Evolutionary conservation across 345 rosid genomes (phyloP).

Genomic region (Excoecaria cochinchinensis): DNA sequence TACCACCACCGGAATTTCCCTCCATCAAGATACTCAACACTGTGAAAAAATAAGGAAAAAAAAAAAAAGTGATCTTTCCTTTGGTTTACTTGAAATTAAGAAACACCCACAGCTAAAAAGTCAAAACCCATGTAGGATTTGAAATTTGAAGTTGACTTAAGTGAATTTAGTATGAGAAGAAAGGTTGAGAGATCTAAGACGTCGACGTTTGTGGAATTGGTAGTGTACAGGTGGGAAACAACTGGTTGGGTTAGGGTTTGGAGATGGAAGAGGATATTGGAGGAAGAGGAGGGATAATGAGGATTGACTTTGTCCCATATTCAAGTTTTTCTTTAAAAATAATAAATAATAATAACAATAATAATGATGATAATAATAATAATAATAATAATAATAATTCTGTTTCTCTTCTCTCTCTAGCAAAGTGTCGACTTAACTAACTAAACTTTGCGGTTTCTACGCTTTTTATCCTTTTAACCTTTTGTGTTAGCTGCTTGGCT

Average conservation of each 20-base stretch:
- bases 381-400: too few relatives aligned
- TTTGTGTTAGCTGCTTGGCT: too few relatives aligned
- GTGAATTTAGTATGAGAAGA: not conserved
- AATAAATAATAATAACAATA: too few relatives aligned
- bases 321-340: not conserved
- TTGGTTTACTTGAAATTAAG: not conserved
- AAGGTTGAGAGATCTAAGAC: slow-evolving; percentile 16
- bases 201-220: not conserved
- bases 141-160: not conserved
- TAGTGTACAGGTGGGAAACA: not conserved
- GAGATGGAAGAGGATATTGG: not conserved
- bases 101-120: too few relatives aligned
- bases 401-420: too few relatives aligned
- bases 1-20: slow-evolving; percentile 45
- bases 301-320: slow-evolving; percentile 15
- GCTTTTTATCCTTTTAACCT: too few relatives aligned
- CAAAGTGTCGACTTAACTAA: too few relatives aligned
- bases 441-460: too few relatives aligned
- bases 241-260: slow-evolving; percentile 16
- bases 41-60: not conserved
- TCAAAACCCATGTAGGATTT: not conserved
- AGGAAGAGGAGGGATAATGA: not conserved
- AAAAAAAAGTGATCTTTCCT: not conserved
- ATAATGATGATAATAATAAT: too few relatives aligned
- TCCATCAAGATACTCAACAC: slow-evolving; percentile 32